Percentiles rank a stretch among this genome's conserved stretches.
Evolutionary conservation across 345 rosid genomes (phyloP).

Genomic region (Schrenkiella parvula): DNA sequence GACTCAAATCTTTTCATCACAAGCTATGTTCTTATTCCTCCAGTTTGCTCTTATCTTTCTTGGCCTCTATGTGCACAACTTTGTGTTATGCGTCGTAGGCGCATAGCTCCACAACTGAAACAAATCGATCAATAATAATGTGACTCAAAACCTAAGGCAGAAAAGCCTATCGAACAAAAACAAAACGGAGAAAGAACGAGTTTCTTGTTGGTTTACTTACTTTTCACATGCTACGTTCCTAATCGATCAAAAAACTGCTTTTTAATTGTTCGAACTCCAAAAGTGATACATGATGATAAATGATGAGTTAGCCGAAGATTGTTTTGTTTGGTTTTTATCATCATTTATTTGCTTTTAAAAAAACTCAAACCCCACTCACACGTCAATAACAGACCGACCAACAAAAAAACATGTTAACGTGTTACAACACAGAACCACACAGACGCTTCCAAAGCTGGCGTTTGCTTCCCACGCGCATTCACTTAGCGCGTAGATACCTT

Average conservation of each 20-base stretch:
- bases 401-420: constrained; percentile 20
- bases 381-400: constrained; percentile 19
- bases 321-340: neutral
- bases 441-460: constrained; percentile 1
- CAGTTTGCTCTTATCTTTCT: constrained; percentile 62
- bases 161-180: too few relatives aligned
- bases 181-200: neutral
- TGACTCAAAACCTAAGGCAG: neutral
- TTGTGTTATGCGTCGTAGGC: constrained; percentile 62
- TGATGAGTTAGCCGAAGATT: neutral
- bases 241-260: too few relatives aligned
- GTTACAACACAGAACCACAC: constrained; percentile 22
- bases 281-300: too few relatives aligned
- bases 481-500: neutral
- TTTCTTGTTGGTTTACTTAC: constrained; percentile 20
- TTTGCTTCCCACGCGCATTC: neutral
- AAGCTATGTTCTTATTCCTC: constrained; percentile 68
- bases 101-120: constrained; percentile 79
- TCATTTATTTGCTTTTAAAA: neutral
- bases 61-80: constrained; percentile 75
- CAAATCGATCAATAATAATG: neutral
- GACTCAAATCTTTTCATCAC: constrained; percentile 33
- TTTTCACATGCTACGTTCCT: constrained; percentile 62
- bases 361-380: neutral
- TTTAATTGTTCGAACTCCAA: too few relatives aligned